These are phyloP conservation scores for Saccharomycopsis capsularis DNA, from an alignment of 805 yeast genomes.

Conservation along the genomic window DNA sequence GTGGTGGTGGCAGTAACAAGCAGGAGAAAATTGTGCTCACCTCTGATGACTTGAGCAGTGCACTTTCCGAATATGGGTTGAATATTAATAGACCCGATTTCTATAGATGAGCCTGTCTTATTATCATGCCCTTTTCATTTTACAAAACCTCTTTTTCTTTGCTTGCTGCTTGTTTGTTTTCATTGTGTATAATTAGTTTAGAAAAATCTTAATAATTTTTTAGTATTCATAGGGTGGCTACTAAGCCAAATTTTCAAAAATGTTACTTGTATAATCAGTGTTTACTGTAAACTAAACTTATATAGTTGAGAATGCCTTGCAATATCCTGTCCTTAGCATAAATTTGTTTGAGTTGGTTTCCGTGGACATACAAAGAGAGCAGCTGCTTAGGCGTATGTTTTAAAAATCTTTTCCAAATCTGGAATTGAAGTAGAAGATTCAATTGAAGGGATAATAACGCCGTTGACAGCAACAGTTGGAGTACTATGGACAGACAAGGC, in stretches of 20 bases:
- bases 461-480: slow-evolving; percentile 70
- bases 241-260: too few relatives aligned
- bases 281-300: too few relatives aligned
- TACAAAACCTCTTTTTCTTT: neutral
- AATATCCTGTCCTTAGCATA: too few relatives aligned
- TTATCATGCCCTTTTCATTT: neutral
- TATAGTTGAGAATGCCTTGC: too few relatives aligned
- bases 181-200: neutral
- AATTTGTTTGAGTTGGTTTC: too few relatives aligned
- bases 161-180: neutral
- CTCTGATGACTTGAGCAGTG: slow-evolving; percentile 88
- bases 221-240: too few relatives aligned
- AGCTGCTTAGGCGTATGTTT: slow-evolving; percentile 2
- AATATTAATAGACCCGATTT: slow-evolving; percentile 90
- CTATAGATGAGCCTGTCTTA: slow-evolving; percentile 51
- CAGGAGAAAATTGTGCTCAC: slow-evolving; percentile 81
- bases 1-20: slow-evolving; percentile 33
- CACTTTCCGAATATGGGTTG: slow-evolving; percentile 86
- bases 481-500: slow-evolving; percentile 80
- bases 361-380: neutral
- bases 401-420: slow-evolving; percentile 28
- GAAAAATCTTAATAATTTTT: too few relatives aligned
- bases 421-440: slow-evolving; percentile 55
- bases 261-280: too few relatives aligned
- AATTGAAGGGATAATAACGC: slow-evolving; percentile 49